phyloP scores from a whole-genome alignment of 2,329 filamentous ascomycete species.

The Diplocarpon mali region DNA sequence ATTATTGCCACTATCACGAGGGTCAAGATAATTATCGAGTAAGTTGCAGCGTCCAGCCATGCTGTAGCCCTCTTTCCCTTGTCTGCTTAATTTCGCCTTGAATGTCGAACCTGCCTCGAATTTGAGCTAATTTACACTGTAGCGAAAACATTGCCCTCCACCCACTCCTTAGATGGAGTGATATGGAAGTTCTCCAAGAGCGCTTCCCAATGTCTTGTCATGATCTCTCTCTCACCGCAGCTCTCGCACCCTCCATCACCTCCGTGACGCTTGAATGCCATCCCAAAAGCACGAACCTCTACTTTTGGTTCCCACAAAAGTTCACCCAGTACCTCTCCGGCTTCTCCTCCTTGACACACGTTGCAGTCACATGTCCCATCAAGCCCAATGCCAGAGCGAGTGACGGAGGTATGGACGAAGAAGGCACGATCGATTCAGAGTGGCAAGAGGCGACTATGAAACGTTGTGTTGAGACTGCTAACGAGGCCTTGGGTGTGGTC shows the following conservation, averaged over 20 bases:
- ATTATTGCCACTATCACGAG: not conserved
- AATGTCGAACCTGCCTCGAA: not conserved
- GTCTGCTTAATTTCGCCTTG: no score
- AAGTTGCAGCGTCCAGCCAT: not conserved
- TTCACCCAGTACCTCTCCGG: constrained; percentile 1
- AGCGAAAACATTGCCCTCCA: constrained; percentile 1
- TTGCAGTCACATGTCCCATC: not conserved
- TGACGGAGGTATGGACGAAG: not conserved
- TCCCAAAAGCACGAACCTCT: not conserved
- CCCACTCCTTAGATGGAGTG: not conserved
- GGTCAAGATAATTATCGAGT: constrained; percentile 3
- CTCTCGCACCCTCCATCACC: not conserved
- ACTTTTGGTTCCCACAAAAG: not conserved
- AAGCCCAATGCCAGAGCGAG: not conserved
- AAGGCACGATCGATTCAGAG: not conserved
- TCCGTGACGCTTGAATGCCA: constrained; percentile 2
- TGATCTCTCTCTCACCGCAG: not conserved
- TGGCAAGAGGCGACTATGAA: not conserved
- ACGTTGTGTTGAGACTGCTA: not conserved
- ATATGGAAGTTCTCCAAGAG: not conserved
- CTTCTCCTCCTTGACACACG: constrained; percentile 1
- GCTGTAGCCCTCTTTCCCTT: no score
- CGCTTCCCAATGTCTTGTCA: not conserved
- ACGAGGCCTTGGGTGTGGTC: not conserved
- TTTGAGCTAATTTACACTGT: not conserved